Conservation (phyloP, 192 early-diverging fungal species). For the Coemansia reversa region DNA sequence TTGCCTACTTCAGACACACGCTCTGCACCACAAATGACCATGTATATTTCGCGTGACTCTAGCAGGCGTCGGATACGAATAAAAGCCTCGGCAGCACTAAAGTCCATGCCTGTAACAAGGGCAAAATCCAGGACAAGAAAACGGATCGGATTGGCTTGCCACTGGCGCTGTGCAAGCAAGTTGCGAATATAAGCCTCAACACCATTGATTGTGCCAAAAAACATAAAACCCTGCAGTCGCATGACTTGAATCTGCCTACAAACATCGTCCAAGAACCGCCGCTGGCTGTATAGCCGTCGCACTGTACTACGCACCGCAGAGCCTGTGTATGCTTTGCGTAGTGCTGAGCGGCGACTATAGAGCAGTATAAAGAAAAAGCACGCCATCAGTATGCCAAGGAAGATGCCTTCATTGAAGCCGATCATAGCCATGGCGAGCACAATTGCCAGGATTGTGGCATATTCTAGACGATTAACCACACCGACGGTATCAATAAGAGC, state of each 20-base stretch:
- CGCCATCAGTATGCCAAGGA: slow-evolving; percentile 88
- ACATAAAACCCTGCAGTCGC: slow-evolving; percentile 92
- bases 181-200: slow-evolving; percentile 71
- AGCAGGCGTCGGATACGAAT: slow-evolving; percentile 78
- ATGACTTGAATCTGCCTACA: slow-evolving; percentile 85
- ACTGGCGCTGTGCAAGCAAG: slow-evolving; percentile 62
- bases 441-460: slow-evolving; percentile 83
- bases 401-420: slow-evolving; percentile 98
- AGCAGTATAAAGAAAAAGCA: slow-evolving; percentile 92
- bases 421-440: slow-evolving; percentile 82
- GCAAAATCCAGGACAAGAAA: slow-evolving; percentile 89
- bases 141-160: slow-evolving; percentile 72
- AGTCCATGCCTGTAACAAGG: slow-evolving; percentile 84
- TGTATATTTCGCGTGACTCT: slow-evolving; percentile 64
- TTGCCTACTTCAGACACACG: slow-evolving; percentile 66
- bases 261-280: slow-evolving; percentile 79
- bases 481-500: slow-evolving; percentile 84
- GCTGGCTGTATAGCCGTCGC: slow-evolving; percentile 83
- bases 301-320: slow-evolving; percentile 80
- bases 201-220: slow-evolving; percentile 92
- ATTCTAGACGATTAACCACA: slow-evolving; percentile 84
- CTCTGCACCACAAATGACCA: slow-evolving; percentile 78
- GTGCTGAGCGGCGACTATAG: slow-evolving; percentile 63
- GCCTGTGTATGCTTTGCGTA: slow-evolving; percentile 68
- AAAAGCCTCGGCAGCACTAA: slow-evolving; percentile 89